These are phyloP conservation scores for Dictyostelium firmibasis DNA, from an alignment of 78 protist genomes.

Conservation along the genomic window DNA sequence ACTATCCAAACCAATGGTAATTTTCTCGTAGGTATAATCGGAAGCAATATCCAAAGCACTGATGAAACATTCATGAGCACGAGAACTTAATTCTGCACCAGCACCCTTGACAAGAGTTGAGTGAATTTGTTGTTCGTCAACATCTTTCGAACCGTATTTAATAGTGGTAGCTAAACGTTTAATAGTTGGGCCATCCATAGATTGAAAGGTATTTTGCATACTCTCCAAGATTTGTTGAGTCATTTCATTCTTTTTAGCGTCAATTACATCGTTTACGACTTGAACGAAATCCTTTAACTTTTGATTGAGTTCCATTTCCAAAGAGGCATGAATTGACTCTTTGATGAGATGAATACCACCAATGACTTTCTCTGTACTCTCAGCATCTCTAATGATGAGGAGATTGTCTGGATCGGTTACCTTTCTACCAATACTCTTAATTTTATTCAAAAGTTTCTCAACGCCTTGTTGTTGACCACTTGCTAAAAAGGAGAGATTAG, in stretches of 20 bases:
- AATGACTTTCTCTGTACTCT: conserved; percentile 75
- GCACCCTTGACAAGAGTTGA: conserved; percentile 68
- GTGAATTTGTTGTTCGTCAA: conserved; percentile 63
- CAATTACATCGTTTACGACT: conserved; percentile 50
- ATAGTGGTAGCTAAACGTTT: conserved; percentile 75
- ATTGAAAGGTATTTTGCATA: conserved; percentile 55
- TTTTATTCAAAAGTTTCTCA: conserved; percentile 57
- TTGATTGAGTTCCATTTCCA: conserved; percentile 76
- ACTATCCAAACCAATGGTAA: conserved; percentile 45
- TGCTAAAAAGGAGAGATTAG: conserved; percentile 63
- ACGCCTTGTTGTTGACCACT: conserved; percentile 66
- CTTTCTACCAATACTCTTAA: conserved; percentile 77
- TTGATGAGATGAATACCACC: conserved; percentile 64
- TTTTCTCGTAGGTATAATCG: conserved; percentile 80
- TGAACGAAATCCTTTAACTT: conserved; percentile 64
- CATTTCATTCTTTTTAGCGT: conserved; percentile 61
- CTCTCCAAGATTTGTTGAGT: conserved; percentile 62
- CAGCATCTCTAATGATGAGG: conserved; percentile 38
- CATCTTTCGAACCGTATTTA: conserved; percentile 79
- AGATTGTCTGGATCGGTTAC: conserved; percentile 50
- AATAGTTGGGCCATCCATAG: conserved; percentile 42
- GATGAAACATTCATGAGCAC: conserved; percentile 70
- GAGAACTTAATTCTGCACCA: conserved; percentile 73
- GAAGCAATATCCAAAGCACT: conserved; percentile 73
- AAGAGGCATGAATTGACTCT: conserved; percentile 58